A percentile compares a stretch with the other conserved stretches of the same genome.
Evolutionary conservation across 352 stramenopile species (phyloP).

Genomic region (Phytophthora cactorum): DNA sequence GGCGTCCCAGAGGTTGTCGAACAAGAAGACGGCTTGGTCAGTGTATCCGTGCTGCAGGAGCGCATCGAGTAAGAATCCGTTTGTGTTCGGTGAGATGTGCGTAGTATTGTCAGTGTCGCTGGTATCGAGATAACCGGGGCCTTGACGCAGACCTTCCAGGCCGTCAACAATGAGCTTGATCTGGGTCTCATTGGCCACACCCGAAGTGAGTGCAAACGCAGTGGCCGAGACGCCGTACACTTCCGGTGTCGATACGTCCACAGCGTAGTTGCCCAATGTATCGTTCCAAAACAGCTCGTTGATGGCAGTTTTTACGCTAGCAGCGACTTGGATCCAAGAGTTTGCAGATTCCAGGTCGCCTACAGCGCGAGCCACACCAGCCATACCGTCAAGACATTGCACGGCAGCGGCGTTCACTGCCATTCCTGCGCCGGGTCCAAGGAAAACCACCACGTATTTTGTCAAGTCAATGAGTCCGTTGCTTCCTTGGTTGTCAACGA

Average conservation of each 20-base stretch:
- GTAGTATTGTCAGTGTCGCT: conserved; percentile 7
- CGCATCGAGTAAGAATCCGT: conserved; percentile 37
- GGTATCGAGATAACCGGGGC: conserved; percentile 37
- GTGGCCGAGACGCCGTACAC: conserved; percentile 37
- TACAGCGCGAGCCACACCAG: neutral
- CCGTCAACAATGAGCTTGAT: conserved; percentile 27
- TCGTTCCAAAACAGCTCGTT: conserved; percentile 39
- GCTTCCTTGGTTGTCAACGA: conserved; percentile 23
- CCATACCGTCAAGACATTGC: neutral
- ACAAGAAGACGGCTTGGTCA: conserved; percentile 27
- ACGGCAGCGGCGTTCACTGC: conserved; percentile 37
- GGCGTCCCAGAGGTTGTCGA: conserved; percentile 41
- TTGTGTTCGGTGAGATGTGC: conserved; percentile 31
- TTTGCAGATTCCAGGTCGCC: neutral
- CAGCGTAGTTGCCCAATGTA: conserved; percentile 29
- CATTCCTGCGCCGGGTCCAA: conserved; percentile 26
- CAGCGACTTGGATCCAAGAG: neutral
- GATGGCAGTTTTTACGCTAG: conserved; percentile 18
- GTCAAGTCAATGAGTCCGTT: conserved; percentile 35
- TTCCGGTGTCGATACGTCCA: conserved; percentile 23
- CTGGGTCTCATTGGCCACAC: conserved; percentile 34
- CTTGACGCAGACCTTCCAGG: conserved; percentile 32
- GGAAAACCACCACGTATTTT: conserved; percentile 30
- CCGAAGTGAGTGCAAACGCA: conserved; percentile 38
- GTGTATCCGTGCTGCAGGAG: conserved; percentile 28